Conservation (phyloP, 169 alveolate species). For the Cytauxzoon felis region DNA sequence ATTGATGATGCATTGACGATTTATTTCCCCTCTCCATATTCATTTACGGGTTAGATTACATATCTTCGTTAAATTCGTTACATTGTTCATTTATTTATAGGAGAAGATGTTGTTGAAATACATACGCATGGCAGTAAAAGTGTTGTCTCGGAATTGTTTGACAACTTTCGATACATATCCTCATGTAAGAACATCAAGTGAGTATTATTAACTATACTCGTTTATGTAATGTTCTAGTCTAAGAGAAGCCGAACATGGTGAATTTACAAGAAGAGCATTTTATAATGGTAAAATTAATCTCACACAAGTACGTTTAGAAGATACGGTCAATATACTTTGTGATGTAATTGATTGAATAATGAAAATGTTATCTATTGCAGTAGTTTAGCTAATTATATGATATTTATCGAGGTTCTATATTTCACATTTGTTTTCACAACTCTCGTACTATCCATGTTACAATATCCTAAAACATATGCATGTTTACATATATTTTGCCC, state of each 20-base stretch:
- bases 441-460: no score
- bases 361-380: no score
- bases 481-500: not conserved
- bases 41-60: conserved; percentile 57
- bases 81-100: conserved; percentile 7
- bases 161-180: conserved; percentile 31
- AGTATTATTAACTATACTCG: not conserved
- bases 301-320: conserved; percentile 37
- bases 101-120: conserved; percentile 76
- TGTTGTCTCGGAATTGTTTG: conserved; percentile 59
- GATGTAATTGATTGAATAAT: no score
- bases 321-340: no score
- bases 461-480: not conserved
- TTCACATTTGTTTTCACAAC: no score
- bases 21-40: conserved; percentile 62
- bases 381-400: no score
- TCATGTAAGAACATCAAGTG: conserved; percentile 1
- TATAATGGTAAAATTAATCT: conserved; percentile 60
- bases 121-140: conserved; percentile 73
- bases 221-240: conserved; percentile 17
- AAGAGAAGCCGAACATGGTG: conserved; percentile 68
- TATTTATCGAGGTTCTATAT: no score
- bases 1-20: conserved; percentile 49
- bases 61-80: not conserved
- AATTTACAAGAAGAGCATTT: conserved; percentile 73